Percentiles rank a stretch among this genome's conserved stretches.
Conservation (phyloP, 1,284 basidiomycete genomes). For the Hypsizygus ulmarius region DNA sequence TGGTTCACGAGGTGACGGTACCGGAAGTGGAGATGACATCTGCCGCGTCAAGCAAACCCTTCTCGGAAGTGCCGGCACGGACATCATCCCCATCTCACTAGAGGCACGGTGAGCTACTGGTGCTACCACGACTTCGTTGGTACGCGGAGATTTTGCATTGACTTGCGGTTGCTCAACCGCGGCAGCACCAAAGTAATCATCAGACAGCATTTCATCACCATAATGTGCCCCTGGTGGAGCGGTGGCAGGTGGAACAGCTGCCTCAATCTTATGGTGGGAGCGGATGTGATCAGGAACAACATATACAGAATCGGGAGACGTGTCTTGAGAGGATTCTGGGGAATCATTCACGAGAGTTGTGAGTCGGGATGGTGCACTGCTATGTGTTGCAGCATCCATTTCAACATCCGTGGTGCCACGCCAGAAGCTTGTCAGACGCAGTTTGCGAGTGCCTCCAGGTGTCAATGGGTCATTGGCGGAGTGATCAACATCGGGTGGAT, state of each 20-base stretch:
- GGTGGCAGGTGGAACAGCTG: constrained; percentile 24
- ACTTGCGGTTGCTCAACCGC: no score
- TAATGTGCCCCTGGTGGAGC: constrained; percentile 21
- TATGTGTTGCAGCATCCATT: constrained; percentile 12
- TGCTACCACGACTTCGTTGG: no score
- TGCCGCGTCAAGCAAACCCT: constrained; percentile 57
- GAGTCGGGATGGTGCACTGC: background rate
- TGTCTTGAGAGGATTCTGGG: constrained; percentile 7
- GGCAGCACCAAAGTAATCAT: constrained; percentile 33
- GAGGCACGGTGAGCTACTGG: background rate
- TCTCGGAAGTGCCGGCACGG: constrained; percentile 47
- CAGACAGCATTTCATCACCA: constrained; percentile 8
- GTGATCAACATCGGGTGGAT: constrained; percentile 31
- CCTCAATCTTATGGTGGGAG: constrained; percentile 3
- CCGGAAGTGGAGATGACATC: constrained; percentile 56
- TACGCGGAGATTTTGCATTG: no score
- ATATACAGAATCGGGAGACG: background rate
- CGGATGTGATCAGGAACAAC: constrained; percentile 1
- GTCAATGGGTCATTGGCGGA: constrained; percentile 33
- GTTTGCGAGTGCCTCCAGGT: constrained; percentile 51
- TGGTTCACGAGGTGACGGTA: constrained; percentile 37
- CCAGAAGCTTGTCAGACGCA: constrained; percentile 68
- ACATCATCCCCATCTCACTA: constrained; percentile 22
- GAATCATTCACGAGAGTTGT: background rate
- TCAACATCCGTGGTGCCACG: constrained; percentile 51